Conservation (phyloP, 192 early-diverging fungal genomes). For the Phycomyces nitens region DNA sequence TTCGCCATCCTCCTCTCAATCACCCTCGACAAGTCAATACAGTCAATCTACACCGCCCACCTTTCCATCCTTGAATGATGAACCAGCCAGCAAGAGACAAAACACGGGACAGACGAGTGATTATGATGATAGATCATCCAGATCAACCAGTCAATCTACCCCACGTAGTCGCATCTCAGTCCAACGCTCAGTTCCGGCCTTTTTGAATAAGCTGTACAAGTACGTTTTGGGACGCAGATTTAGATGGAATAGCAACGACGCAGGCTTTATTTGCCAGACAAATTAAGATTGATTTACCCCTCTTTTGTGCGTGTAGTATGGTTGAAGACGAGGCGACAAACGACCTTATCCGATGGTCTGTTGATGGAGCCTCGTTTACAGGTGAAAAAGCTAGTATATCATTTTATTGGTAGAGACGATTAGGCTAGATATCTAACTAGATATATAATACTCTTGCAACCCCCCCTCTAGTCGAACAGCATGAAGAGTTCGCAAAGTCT, state of each 20-base stretch:
- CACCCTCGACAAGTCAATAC: not conserved
- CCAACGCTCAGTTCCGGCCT: constrained; percentile 70
- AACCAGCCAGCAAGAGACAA: no score
- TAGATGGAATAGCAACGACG: not conserved
- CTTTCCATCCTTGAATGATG: no score
- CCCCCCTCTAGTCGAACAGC: constrained; percentile 44
- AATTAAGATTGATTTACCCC: constrained; percentile 1
- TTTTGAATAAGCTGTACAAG: constrained; percentile 92
- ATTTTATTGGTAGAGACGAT: no score
- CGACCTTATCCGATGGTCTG: constrained; percentile 87
- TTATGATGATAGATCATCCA: no score
- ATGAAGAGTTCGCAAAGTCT: constrained; percentile 77
- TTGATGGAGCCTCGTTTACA: constrained; percentile 86
- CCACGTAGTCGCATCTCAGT: not conserved
- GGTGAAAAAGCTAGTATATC: constrained; percentile 25
- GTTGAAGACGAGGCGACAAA: constrained; percentile 79
- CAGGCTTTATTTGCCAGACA: no score
- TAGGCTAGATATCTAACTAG: not conserved
- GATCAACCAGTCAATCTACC: no score
- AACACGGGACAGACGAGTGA: no score
- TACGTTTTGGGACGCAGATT: constrained; percentile 29
- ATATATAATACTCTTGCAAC: not conserved
- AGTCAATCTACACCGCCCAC: not conserved
- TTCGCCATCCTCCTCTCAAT: constrained; percentile 5
- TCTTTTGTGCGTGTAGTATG: constrained; percentile 61